Evolutionary conservation across 2,329 filamentous ascomycete genomes (phyloP).

Genomic region (Herpotrichia juniperi): DNA sequence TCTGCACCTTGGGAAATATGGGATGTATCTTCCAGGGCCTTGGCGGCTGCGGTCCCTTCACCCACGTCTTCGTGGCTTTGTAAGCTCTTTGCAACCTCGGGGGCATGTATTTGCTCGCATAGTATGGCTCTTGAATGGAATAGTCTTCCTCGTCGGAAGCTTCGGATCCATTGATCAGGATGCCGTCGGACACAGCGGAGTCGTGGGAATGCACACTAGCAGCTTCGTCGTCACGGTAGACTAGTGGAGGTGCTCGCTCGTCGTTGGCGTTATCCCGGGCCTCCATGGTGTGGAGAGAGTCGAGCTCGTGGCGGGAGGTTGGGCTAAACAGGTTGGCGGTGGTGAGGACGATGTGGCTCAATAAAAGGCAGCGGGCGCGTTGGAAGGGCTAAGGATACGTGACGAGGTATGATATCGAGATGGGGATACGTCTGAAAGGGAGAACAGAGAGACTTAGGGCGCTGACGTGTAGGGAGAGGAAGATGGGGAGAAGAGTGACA

Average conservation of each 20-base stretch:
- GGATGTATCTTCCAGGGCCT: conserved; percentile 56
- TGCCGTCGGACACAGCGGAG: conserved; percentile 24
- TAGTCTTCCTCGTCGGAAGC: conserved; percentile 38
- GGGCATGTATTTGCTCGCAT: conserved; percentile 48
- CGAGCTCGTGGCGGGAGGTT: conserved; percentile 41
- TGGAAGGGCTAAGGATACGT: background rate
- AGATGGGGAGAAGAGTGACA: background rate
- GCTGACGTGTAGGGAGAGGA: background rate
- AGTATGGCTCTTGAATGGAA: conserved; percentile 25
- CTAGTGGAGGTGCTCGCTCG: conserved; percentile 26
- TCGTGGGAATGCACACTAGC: conserved; percentile 30
- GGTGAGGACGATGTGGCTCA: conserved; percentile 9
- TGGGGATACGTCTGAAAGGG: background rate
- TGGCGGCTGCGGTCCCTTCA: conserved; percentile 56
- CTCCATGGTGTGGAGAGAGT: conserved; percentile 8
- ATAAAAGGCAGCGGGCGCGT: background rate
- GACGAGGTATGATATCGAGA: background rate
- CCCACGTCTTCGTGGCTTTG: conserved; percentile 50
- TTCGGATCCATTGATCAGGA: conserved; percentile 35
- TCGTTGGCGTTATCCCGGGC: conserved; percentile 4
- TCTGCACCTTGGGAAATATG: conserved; percentile 70
- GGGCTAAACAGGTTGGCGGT: conserved; percentile 32
- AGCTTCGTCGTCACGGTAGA: conserved; percentile 40
- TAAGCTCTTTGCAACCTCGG: conserved; percentile 59
- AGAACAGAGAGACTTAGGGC: background rate